Percentiles rank a stretch among this genome's conserved stretches.
These are phyloP conservation scores for Tetrahymena borealis DNA, from an alignment of 73 alveolate species.

Conservation along the genomic window DNA sequence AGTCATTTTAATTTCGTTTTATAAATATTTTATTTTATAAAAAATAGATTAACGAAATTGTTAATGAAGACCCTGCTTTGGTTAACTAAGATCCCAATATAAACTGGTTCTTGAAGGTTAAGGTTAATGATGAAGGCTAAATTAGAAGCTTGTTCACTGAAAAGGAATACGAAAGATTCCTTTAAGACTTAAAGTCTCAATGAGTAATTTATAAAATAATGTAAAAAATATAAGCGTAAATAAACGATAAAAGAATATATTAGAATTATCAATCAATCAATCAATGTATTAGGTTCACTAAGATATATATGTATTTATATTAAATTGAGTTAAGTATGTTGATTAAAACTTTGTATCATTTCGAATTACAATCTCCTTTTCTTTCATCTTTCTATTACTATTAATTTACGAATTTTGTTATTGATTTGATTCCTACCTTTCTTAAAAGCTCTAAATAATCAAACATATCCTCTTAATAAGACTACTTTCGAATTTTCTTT, in stretches of 20 bases:
- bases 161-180: conserved; percentile 36
- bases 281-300: too few species aligned
- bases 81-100: conserved; percentile 58
- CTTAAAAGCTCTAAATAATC: background rate
- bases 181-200: conserved; percentile 23
- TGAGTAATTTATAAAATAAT: background rate
- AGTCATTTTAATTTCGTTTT: background rate
- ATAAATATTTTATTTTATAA: background rate
- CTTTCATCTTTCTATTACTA: too few species aligned
- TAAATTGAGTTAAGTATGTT: too few species aligned
- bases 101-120: conserved; percentile 61
- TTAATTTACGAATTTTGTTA: too few species aligned
- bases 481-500: background rate
- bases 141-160: conserved; percentile 28
- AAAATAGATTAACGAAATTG: conserved; percentile 43
- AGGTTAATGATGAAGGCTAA: conserved; percentile 45
- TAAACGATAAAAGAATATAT: too few species aligned
- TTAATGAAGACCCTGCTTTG: conserved; percentile 49
- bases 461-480: background rate
- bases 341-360: too few species aligned
- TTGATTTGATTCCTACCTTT: background rate
- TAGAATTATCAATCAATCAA: too few species aligned
- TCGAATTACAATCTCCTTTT: too few species aligned
- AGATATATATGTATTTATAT: too few species aligned
- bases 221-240: too few species aligned